Conservation (phyloP, 2,329 filamentous ascomycete genomes). For the Xylariomycetidae sp. region DNA sequence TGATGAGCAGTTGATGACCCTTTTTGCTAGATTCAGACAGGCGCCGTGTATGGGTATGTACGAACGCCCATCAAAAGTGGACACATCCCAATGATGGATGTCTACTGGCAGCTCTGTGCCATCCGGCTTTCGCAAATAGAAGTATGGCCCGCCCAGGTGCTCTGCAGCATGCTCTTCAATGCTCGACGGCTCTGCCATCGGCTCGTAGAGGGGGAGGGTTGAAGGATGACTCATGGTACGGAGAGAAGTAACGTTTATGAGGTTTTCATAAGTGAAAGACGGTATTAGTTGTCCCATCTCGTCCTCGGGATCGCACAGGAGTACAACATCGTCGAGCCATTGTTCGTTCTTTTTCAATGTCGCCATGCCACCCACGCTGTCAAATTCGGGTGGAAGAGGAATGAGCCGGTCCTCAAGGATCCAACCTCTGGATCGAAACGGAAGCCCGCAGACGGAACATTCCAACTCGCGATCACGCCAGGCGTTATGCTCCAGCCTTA, state of each 20-base stretch:
- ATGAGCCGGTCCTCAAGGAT: not conserved
- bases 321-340: not conserved
- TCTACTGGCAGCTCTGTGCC: no score
- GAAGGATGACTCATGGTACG: no score
- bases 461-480: not conserved
- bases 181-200: not conserved
- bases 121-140: no score
- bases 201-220: no score
- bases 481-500: conserved; percentile 1
- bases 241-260: no score
- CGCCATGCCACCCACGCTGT: not conserved
- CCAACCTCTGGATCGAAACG: not conserved
- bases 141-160: conserved; percentile 2
- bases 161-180: conserved; percentile 1
- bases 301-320: conserved; percentile 8
- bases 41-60: conserved; percentile 3
- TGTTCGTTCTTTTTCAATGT: not conserved
- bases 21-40: conserved; percentile 6
- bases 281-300: conserved; percentile 4
- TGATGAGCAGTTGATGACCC: no score
- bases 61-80: conserved; percentile 1
- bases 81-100: conserved; percentile 1
- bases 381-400: conserved; percentile 1
- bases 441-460: conserved; percentile 2
- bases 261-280: conserved; percentile 1